phyloP scores from a whole-genome alignment of 495 filamentous ascomycete genomes.

The Penicillium samsonianum region DNA sequence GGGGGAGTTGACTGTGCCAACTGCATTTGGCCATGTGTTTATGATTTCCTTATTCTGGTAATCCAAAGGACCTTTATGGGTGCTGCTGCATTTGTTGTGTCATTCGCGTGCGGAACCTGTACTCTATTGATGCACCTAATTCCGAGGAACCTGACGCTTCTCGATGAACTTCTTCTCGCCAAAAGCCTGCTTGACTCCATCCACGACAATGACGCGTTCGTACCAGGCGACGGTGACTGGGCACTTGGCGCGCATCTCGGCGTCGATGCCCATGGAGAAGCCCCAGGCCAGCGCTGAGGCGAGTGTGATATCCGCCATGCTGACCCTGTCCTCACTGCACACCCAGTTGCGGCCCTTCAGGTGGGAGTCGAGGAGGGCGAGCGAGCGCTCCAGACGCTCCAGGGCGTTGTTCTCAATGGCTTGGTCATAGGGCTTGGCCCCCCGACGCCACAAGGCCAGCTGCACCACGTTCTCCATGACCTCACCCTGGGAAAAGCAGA shows the following conservation, averaged over 20 bases:
- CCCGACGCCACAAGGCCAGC: slow-evolving; percentile 38
- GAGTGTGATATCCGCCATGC: slow-evolving; percentile 56
- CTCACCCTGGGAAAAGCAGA: slow-evolving; percentile 49
- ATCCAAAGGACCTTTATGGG: too few species aligned
- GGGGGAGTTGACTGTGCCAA: too few species aligned
- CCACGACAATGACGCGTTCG: slow-evolving; percentile 40
- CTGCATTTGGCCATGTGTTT: too few species aligned
- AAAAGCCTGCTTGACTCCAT: slow-evolving; percentile 54
- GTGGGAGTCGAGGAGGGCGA: slow-evolving; percentile 43
- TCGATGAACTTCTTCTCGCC: slow-evolving; percentile 47
- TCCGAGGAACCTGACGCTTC: slow-evolving; percentile 32
- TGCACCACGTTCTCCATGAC: slow-evolving; percentile 32
- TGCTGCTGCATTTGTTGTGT: too few species aligned
- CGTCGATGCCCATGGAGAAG: slow-evolving; percentile 47
- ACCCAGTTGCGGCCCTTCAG: slow-evolving; percentile 45
- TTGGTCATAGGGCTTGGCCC: slow-evolving; percentile 36
- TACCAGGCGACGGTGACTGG: slow-evolving; percentile 49
- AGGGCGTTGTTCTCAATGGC: slow-evolving; percentile 31
- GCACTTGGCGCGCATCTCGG: slow-evolving; percentile 49
- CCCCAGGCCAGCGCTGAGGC: slow-evolving; percentile 40
- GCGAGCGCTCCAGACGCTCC: slow-evolving; percentile 31
- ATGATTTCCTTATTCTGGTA: too few species aligned
- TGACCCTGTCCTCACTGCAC: slow-evolving; percentile 44
- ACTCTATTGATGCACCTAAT: too few species aligned
- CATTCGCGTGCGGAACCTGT: too few species aligned